Conservation (phyloP, 352 stramenopile genomes). For the Pythium angustatum region DNA sequence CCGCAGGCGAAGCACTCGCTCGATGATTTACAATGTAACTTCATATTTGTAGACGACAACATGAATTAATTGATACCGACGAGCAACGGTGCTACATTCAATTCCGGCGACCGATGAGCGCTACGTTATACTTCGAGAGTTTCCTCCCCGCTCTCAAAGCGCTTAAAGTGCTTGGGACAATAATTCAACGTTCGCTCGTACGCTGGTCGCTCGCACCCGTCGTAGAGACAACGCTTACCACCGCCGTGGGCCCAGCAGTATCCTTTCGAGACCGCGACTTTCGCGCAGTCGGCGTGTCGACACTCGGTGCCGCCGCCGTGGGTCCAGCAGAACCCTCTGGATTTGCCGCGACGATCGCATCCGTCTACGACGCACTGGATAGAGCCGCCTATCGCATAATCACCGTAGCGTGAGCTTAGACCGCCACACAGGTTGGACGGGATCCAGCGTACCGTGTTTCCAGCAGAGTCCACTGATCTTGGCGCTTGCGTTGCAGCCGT, state of each 20-base stretch:
- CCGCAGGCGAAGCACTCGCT: no score
- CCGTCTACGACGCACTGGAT: conserved; percentile 5
- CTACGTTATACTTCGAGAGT: no score
- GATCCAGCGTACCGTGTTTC: conserved; percentile 9
- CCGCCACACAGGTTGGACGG: neutral
- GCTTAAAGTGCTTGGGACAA: no score
- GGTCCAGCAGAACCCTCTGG: conserved; percentile 23
- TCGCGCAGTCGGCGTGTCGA: conserved; percentile 21
- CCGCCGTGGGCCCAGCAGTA: conserved; percentile 38
- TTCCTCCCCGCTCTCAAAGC: no score
- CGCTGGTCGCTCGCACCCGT: no score
- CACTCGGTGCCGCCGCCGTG: conserved; percentile 31
- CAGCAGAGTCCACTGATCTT: conserved; percentile 21
- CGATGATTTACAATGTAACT: no score
- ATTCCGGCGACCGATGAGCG: no score
- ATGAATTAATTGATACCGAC: no score
- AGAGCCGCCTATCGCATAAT: neutral
- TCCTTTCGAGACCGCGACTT: conserved; percentile 28
- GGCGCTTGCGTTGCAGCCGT: conserved; percentile 6
- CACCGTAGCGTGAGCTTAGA: neutral
- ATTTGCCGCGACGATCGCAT: conserved; percentile 14
- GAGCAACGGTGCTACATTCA: no score
- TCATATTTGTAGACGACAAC: no score
- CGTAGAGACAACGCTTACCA: conserved; percentile 30
- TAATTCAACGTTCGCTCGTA: no score